phyloP scores from a whole-genome alignment of 1,284 basidiomycete species.

The Mycena sp. region DNA sequence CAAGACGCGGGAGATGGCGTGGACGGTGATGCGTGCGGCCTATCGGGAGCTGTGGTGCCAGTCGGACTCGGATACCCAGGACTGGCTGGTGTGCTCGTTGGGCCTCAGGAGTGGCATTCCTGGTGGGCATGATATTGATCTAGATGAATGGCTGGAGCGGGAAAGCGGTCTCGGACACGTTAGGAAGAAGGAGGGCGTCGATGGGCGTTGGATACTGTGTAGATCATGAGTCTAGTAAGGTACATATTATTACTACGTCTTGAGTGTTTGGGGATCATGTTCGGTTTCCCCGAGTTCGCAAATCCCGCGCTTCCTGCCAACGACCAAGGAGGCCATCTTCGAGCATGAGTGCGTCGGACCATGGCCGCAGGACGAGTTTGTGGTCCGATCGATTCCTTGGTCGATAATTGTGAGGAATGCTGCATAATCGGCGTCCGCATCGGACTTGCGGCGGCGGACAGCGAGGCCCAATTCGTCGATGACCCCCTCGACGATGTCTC shows the following conservation, averaged over 20 bases:
- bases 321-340: neutral
- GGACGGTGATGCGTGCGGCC: constrained; percentile 67
- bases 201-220: constrained; percentile 67
- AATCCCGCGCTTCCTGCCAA: neutral
- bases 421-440: neutral
- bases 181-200: constrained; percentile 59
- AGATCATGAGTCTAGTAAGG: too few relatives aligned
- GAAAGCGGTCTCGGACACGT: constrained; percentile 55
- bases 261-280: too few relatives aligned
- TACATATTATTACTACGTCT: too few relatives aligned
- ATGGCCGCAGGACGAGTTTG: neutral
- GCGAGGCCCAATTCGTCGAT: neutral
- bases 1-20: constrained; percentile 61
- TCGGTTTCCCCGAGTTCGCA: neutral
- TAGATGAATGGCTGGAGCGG: constrained; percentile 63
- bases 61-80: constrained; percentile 45
- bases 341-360: neutral
- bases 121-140: constrained; percentile 19
- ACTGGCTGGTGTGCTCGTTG: constrained; percentile 64
- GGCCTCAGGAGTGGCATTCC: constrained; percentile 39
- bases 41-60: constrained; percentile 71
- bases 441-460: neutral
- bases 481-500: constrained; percentile 12
- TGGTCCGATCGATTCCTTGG: neutral
- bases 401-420: constrained; percentile 1